Base-by-base conservation (phyloP, 805 yeast species). In the Wilhelminamyces savonicus region DNA sequence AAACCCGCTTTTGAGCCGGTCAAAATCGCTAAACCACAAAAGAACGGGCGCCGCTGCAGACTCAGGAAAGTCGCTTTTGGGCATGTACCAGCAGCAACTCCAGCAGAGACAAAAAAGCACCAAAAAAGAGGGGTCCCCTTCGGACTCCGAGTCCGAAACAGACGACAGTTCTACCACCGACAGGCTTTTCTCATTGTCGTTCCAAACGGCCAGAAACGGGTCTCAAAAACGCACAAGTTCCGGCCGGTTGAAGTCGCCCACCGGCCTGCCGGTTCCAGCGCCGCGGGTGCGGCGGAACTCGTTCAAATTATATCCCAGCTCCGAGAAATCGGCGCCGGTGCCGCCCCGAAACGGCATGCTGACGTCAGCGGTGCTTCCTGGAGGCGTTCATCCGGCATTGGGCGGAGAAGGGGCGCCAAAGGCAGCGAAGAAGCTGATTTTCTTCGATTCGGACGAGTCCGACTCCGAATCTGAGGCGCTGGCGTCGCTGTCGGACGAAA, bases 221-320 rank as follows among this genome's bases (percentile, higher is more conserved):
- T 13, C 23, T 8, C 34, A 26, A 7, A n/a, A n/a, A n/a, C n/a
- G n/a, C n/a, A n/a, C n/a, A n/a, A n/a, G n/a, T n/a, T n/a, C n/a
- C n/a, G n/a, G n/a, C n/a, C n/a, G n/a, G n/a, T n/a, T n/a, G n/a
- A n/a, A n/a, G n/a, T n/a, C n/a, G n/a, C n/a, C n/a, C n/a, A n/a
- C n/a, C n/a, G n/a, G n/a, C n/a, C n/a, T n/a, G n/a, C n/a, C n/a
- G n/a, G n/a, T n/a, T n/a, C n/a, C n/a, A n/a, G n/a, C n/a, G n/a
- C n/a, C n/a, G n/a, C n/a, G n/a, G n/a, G n/a, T n/a, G n/a, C n/a
- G n/a, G n/a, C 44, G 48, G 32, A 53, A 48, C 33, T 52, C 62
- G 4, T 35, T 58, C 33, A 57, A 54, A 37, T 57, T 55, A 32
- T 46, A 52, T 14, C 58, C 62, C 4, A n/a, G n/a, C n/a, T n/a